Evolutionary conservation across 176 grass and related monocot species (phyloP), one percentile per base, ranked within the genome.

Genomic region (Avena eriantha): DNA sequence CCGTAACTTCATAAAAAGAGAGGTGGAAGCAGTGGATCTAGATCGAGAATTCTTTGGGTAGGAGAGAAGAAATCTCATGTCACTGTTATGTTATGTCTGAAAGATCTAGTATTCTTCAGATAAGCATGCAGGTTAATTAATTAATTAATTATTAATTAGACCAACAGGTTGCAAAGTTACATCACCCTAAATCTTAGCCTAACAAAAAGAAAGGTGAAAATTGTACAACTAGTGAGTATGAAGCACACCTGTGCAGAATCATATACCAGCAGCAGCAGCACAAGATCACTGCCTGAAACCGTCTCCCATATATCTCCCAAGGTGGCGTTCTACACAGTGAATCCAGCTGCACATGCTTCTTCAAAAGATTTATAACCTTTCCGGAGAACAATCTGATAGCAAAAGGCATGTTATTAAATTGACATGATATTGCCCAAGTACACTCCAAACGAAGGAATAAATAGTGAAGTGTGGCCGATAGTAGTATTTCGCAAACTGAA

Each of bases 291-390:
- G 82, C 87, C 66, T 16, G 85, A 86, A 70, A 97, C 39, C 60
- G 85, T 95, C 76, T 97, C 95, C 87, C 85, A 95, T 39, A 97
- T 97, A 69, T 95, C 92, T 33, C 92, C 89, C 65, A 91, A 83
- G 33, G 87, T 90, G 43, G 91, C 93, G 69, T 54, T 97, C 82
- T 95, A 89, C 89, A 95, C 82, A 22, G 87, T 93, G 60, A 97
- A 95, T 60, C 91, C 91, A 90, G 89, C 87, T 7, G 78, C 82
- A 82, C 87, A 84, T 74, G 93, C 87, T 80, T 98, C 95, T 9
- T 93, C 82, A 89, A 92, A 93, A 53, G 89, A 98, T 34, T 85
- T 88, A 75, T 91, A 98, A 47, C 89, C 93, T 83, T 92, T 98
- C 64, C 95, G 68, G 6, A 98, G 83, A 75, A 91, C 87, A 95